phyloP scores from a whole-genome alignment of 2,329 filamentous ascomycete species.

The Zasmidium angulare region DNA sequence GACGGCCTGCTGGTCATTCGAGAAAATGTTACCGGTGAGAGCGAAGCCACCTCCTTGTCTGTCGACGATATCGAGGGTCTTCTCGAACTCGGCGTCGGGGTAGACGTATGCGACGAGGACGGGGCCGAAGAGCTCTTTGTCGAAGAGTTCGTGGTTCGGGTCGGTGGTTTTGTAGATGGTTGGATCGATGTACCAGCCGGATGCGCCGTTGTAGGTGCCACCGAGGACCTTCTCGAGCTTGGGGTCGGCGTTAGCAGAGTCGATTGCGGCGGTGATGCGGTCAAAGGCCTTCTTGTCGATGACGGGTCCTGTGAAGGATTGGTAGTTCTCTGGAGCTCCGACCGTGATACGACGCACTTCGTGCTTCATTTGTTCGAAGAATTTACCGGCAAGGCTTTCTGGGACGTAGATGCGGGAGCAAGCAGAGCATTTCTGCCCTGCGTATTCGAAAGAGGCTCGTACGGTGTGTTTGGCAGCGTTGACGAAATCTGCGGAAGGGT shows the following conservation, averaged over 20 bases:
- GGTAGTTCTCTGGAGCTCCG: slow-evolving; percentile 66
- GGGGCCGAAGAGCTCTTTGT: slow-evolving; percentile 78
- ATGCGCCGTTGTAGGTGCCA: slow-evolving; percentile 71
- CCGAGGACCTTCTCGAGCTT: slow-evolving; percentile 71
- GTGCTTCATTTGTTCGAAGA: slow-evolving; percentile 62
- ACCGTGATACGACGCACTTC: slow-evolving; percentile 69
- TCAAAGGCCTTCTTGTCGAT: slow-evolving; percentile 79
- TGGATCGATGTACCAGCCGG: slow-evolving; percentile 79
- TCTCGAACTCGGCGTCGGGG: slow-evolving; percentile 56
- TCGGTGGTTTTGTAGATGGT: slow-evolving; percentile 75
- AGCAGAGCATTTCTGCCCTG: slow-evolving; percentile 86
- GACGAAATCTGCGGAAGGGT: slow-evolving; percentile 70
- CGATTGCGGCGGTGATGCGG: slow-evolving; percentile 72
- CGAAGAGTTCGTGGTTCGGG: slow-evolving; percentile 70
- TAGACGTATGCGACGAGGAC: slow-evolving; percentile 73
- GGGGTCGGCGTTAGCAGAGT: slow-evolving; percentile 69
- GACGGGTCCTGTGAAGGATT: slow-evolving; percentile 81
- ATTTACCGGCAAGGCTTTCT: slow-evolving; percentile 68
- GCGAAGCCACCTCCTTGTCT: slow-evolving; percentile 67
- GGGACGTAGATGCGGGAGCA: slow-evolving; percentile 77
- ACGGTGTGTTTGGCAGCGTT: slow-evolving; percentile 80
- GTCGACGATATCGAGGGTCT: slow-evolving; percentile 64
- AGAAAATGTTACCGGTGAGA: slow-evolving; percentile 73
- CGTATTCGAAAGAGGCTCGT: slow-evolving; percentile 83
- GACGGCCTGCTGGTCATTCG: slow-evolving; percentile 63